Conservation (phyloP, 345 rosid genomes). For the Kandelia obovata region DNA sequence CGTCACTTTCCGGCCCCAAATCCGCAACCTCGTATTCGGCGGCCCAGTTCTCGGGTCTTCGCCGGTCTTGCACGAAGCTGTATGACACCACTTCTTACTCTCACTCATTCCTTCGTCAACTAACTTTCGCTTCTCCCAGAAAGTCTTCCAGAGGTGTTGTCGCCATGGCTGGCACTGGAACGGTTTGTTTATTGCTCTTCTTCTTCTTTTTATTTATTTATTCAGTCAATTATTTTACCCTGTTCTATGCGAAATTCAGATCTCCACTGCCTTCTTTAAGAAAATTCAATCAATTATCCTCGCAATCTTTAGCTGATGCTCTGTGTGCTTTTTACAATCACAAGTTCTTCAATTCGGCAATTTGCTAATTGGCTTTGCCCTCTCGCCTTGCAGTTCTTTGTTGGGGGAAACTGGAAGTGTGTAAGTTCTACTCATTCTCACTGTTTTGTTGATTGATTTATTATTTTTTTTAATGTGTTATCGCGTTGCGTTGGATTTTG, state of each 20-base stretch:
- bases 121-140: slow-evolving; percentile 48
- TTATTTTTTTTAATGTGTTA: neutral
- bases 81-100: slow-evolving; percentile 29
- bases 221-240: neutral
- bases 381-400: neutral
- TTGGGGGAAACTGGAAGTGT: neutral
- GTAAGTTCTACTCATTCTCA: neutral
- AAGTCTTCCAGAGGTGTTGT: slow-evolving; percentile 55
- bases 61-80: slow-evolving; percentile 46
- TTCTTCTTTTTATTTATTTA: neutral
- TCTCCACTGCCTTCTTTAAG: neutral
- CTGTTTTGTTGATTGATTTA: neutral
- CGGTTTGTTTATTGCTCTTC: slow-evolving; percentile 32
- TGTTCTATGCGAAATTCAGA: neutral
- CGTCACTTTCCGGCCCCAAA: slow-evolving; percentile 43
- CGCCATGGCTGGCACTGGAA: slow-evolving; percentile 93
- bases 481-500: too few species aligned
- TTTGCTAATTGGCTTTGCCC: neutral
- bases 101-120: slow-evolving; percentile 42
- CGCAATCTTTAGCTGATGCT: neutral
- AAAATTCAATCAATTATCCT: too few species aligned
- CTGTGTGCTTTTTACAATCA: neutral
- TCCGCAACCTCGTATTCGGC: slow-evolving; percentile 24
- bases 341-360: neutral
- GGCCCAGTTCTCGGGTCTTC: slow-evolving; percentile 54